phyloP scores from a whole-genome alignment of 2,329 filamentous ascomycete genomes.

The Parasarocladium wereldwijsianum region DNA sequence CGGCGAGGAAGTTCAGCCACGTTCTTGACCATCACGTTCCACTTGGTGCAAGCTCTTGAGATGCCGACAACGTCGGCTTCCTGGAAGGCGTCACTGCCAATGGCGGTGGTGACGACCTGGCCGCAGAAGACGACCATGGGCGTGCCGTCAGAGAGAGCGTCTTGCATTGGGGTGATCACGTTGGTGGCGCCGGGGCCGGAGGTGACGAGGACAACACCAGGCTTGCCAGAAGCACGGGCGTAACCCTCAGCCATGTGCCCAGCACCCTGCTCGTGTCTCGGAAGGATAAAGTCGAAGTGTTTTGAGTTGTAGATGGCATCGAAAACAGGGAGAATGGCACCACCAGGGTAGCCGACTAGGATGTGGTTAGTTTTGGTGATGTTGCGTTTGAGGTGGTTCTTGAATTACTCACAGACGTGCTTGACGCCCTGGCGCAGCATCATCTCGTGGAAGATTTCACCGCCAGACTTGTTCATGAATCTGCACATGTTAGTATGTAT shows the following conservation, averaged over 20 bases:
- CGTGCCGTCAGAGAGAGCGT: conserved; percentile 87
- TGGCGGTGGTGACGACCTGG: conserved; percentile 79
- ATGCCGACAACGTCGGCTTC: conserved; percentile 93
- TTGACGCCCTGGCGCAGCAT: conserved; percentile 88
- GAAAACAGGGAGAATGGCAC: conserved; percentile 93
- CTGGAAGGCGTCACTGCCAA: conserved; percentile 93
- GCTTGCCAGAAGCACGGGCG: conserved; percentile 82
- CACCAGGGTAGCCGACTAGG: conserved; percentile 75
- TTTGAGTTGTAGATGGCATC: conserved; percentile 98
- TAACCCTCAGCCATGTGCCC: conserved; percentile 99
- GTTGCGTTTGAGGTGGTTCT: not conserved
- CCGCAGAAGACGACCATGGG: conserved; percentile 93
- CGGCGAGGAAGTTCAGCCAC: conserved; percentile 82
- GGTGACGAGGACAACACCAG: conserved; percentile 90
- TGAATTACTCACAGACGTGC: conserved; percentile 82
- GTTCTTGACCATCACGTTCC: conserved; percentile 98
- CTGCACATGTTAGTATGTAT: conserved; percentile 23
- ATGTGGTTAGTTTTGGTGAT: conserved; percentile 5
- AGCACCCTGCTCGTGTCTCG: conserved; percentile 91
- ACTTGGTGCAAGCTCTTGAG: conserved; percentile 90
- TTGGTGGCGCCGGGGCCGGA: conserved; percentile 96
- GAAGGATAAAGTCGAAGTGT: conserved; percentile 92
- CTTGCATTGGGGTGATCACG: conserved; percentile 90
- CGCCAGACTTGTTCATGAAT: conserved; percentile 89
- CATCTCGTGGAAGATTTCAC: conserved; percentile 98